These are phyloP conservation scores for Yamadazyma jaroonii DNA, from an alignment of 1,139 yeast genomes.

Conservation along the genomic window DNA sequence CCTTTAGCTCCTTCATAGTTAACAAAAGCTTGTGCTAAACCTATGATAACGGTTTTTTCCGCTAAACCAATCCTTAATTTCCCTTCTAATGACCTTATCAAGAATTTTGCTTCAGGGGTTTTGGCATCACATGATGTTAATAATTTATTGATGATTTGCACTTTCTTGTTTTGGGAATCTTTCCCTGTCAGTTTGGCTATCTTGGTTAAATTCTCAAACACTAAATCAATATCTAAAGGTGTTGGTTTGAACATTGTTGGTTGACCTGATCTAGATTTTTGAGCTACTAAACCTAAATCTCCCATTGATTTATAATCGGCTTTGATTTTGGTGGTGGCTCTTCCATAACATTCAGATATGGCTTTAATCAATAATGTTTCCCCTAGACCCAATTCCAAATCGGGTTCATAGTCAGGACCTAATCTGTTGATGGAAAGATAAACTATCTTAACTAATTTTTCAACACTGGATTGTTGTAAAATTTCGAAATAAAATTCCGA, in stretches of 20 bases:
- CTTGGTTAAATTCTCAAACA: constrained; percentile 68
- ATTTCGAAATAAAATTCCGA: constrained; percentile 69
- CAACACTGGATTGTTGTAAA: constrained; percentile 51
- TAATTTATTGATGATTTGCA: constrained; percentile 75
- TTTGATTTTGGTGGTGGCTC: constrained; percentile 67
- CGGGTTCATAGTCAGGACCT: constrained; percentile 93
- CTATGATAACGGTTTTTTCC: constrained; percentile 83
- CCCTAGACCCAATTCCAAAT: constrained; percentile 88
- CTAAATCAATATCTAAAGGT: constrained; percentile 68
- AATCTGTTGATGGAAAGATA: constrained; percentile 83
- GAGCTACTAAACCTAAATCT: constrained; percentile 89
- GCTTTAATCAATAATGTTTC: constrained; percentile 87
- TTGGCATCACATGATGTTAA: constrained; percentile 82
- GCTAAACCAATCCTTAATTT: constrained; percentile 92
- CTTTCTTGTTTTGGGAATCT: constrained; percentile 76
- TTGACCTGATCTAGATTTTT: constrained; percentile 77
- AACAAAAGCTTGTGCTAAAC: constrained; percentile 80
- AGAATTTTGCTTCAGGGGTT: constrained; percentile 74
- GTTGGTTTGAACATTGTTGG: constrained; percentile 93
- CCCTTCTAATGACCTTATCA: constrained; percentile 88
- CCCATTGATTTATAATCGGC: constrained; percentile 77
- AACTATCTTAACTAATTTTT: constrained; percentile 64
- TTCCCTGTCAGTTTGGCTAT: constrained; percentile 84
- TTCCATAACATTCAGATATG: constrained; percentile 85
- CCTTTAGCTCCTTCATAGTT: constrained; percentile 42